Evolutionary conservation across 1,284 basidiomycete genomes (phyloP), one percentile per base, ranked within the genome.

Genomic region (Irpex sp.): DNA sequence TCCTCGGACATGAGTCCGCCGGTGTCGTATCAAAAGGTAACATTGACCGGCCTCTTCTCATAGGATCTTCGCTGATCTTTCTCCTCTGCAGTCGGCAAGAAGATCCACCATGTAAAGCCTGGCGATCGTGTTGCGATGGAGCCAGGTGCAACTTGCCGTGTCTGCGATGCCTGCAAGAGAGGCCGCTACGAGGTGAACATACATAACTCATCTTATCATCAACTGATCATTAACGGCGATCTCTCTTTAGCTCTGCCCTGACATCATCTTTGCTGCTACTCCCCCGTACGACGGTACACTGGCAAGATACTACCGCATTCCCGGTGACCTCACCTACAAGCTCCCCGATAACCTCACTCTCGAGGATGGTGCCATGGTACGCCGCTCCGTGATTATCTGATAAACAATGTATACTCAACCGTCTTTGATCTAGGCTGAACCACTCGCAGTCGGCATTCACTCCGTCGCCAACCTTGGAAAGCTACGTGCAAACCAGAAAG

Each of bases 241-340:
- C 57, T 64, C 52, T 44, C 62, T 51, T 34, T 57, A 83, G 89
- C 82, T 93, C 57, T 95, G 93, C 75, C 82, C 88, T 1, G 81
- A 93, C 63, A 87, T 96, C 70, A 78, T 85, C 61, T 94, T 96
- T 72, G 93, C 93, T 31, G 94, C 95, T 2, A 96, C 95, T 8
- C 95, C 94, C 59, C 94, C 94, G 0, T 86, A 91, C 72, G 93
- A 96, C 71, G 95, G 95, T 56, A 96, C 95, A 13, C 83, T 97
- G 11, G 84, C 83, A 56, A 87, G 93, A 37, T 96, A 89, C 78
- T 96, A 94, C 75, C 82, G 81, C 56, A 77, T 93, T 65, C 91
- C 92, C 17, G 85, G 83, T 11, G 89, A 93, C 73, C 82, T 94
- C 48, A 85, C 85, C 34, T 92, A 92, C 74, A 82, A 81, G 55